phyloP scores from a whole-genome alignment of 306 rosid species.

The Styphnolobium japonicum region DNA sequence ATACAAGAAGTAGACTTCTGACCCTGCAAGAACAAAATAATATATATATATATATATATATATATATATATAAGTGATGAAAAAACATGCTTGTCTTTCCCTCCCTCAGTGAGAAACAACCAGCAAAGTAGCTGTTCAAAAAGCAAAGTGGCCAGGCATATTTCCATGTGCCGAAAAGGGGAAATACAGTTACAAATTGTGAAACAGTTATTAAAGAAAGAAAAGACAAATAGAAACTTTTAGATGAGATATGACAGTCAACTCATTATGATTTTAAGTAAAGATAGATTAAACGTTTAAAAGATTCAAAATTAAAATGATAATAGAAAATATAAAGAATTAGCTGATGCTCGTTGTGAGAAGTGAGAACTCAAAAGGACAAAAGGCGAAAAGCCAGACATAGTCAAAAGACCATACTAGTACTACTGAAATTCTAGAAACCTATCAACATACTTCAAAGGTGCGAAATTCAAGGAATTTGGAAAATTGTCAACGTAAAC shows the following conservation, averaged over 20 bases:
- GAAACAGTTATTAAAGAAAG: slow-evolving; percentile 38
- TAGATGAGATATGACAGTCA: slow-evolving; percentile 39
- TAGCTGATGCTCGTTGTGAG: not conserved
- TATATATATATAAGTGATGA: not conserved
- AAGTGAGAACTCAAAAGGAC: too few relatives aligned
- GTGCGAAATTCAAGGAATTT: slow-evolving; percentile 61
- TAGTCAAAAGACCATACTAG: slow-evolving; percentile 40
- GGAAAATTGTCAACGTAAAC: slow-evolving; percentile 40
- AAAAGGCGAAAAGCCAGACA: too few relatives aligned
- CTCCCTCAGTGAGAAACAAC: slow-evolving; percentile 36
- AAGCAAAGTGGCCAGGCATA: slow-evolving; percentile 42
- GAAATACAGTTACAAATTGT: slow-evolving; percentile 38
- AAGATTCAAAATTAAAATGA: not conserved
- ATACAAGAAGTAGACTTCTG: slow-evolving; percentile 47
- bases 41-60: too few relatives aligned
- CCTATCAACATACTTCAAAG: slow-evolving; percentile 25
- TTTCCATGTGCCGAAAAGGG: slow-evolving; percentile 39
- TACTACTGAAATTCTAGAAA: slow-evolving; percentile 32
- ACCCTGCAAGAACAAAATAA: slow-evolving; percentile 41
- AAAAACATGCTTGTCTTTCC: slow-evolving; percentile 9
- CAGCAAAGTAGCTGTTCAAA: slow-evolving; percentile 39
- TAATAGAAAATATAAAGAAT: not conserved
- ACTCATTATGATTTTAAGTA: slow-evolving; percentile 39
- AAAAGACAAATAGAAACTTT: slow-evolving; percentile 52
- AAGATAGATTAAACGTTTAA: slow-evolving; percentile 25